Percentiles rank a stretch among this genome's conserved stretches.
Conservation (phyloP, 1,284 basidiomycete species). For the Cryptococcus sp. region DNA sequence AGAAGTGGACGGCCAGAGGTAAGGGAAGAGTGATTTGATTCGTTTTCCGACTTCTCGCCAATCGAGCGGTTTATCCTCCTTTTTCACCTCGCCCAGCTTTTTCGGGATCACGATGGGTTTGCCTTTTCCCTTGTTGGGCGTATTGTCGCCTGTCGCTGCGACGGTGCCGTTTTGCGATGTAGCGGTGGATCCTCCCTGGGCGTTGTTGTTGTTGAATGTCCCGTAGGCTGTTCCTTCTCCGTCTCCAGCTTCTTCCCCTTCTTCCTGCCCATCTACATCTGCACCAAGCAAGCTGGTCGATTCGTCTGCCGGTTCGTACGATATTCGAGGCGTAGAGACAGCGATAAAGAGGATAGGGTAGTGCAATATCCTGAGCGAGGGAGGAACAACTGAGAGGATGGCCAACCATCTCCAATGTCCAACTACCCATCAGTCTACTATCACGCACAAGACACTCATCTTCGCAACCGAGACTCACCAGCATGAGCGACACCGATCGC, state of each 20-base stretch:
- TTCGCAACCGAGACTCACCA: conserved; percentile 25
- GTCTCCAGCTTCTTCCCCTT: conserved; percentile 1
- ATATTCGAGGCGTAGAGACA: conserved; percentile 27
- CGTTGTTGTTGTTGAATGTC: conserved; percentile 19
- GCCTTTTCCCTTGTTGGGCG: conserved; percentile 9
- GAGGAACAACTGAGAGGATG: conserved; percentile 33
- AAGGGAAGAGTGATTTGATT: conserved; percentile 30
- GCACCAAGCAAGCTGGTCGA: conserved; percentile 26
- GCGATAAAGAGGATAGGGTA: conserved; percentile 30
- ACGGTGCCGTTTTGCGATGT: background rate
- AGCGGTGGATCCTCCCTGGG: background rate
- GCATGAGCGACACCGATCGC: conserved; percentile 24
- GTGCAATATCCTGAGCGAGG: conserved; percentile 28
- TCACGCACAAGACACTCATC: too few relatives aligned
- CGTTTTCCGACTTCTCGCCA: conserved; percentile 30
- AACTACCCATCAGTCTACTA: background rate
- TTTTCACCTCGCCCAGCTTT: conserved; percentile 34
- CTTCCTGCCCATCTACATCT: too few relatives aligned
- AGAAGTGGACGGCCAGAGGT: conserved; percentile 42
- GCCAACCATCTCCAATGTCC: conserved; percentile 23
- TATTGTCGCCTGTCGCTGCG: conserved; percentile 10
- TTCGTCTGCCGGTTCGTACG: conserved; percentile 34
- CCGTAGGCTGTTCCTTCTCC: conserved; percentile 18
- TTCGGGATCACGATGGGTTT: conserved; percentile 31
- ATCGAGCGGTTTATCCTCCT: conserved; percentile 24